Evolutionary conservation across 352 stramenopile genomes (phyloP).

Genomic region (Globisporangium yorkense): DNA sequence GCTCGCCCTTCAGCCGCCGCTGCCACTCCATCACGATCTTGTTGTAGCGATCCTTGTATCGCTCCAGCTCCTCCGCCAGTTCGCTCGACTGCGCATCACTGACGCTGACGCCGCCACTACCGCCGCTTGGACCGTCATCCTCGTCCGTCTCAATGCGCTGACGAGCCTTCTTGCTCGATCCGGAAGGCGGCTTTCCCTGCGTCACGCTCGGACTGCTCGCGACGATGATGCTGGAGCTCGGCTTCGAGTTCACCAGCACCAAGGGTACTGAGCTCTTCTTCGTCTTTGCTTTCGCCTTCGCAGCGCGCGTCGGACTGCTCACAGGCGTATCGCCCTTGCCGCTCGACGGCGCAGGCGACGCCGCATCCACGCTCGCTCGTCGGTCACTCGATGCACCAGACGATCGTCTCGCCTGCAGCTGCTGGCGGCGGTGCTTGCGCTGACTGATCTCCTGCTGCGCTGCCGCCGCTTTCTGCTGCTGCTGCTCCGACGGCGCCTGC

Average conservation of each 20-base stretch:
- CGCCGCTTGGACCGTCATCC: conserved; percentile 17
- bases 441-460: conserved; percentile 12
- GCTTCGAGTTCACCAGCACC: neutral
- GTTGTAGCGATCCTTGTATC: conserved; percentile 76
- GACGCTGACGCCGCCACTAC: neutral
- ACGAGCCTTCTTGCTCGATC: conserved; percentile 2
- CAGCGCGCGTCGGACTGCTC: conserved; percentile 1
- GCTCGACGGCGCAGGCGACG: neutral
- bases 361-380: conserved; percentile 1
- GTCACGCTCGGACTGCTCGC: conserved; percentile 3
- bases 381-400: neutral
- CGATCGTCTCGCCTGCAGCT: neutral
- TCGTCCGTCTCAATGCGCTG: conserved; percentile 9
- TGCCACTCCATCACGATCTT: conserved; percentile 80
- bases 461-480: conserved; percentile 19
- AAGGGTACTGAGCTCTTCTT: neutral
- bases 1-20: conserved; percentile 66
- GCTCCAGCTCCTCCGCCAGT: conserved; percentile 48
- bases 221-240: neutral
- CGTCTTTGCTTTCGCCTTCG: conserved; percentile 10
- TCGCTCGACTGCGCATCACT: conserved; percentile 16
- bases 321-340: neutral
- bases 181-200: conserved; percentile 8
- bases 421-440: conserved; percentile 3
- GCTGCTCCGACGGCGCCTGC: conserved; percentile 30